phyloP scores from a whole-genome alignment of 345 rosid species.

The Citrus medica region DNA sequence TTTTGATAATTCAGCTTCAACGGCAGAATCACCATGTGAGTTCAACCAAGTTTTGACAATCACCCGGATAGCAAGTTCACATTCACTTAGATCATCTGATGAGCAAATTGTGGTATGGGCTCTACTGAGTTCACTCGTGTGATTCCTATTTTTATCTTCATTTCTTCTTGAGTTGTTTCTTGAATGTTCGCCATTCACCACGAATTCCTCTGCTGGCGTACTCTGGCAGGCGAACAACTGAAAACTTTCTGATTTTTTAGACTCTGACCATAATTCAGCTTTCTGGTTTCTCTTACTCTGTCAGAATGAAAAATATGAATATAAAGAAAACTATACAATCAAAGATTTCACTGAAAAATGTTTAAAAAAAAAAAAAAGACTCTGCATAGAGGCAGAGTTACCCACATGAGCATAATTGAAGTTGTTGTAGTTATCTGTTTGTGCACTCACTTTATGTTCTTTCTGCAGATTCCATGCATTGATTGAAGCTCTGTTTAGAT shows the following conservation, averaged over 20 bases:
- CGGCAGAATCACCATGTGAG: conserved; percentile 30
- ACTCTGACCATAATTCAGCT: conserved; percentile 23
- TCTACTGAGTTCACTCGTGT: conserved; percentile 32
- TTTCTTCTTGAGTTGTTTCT: conserved; percentile 16
- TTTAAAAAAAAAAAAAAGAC: not conserved
- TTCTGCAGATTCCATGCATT: conserved; percentile 15
- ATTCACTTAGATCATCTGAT: conserved; percentile 37
- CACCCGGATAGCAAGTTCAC: conserved; percentile 45
- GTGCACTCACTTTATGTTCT: conserved; percentile 9
- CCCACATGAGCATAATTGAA: conserved; percentile 38
- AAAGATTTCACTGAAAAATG: not conserved
- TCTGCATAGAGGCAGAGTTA: conserved; percentile 10
- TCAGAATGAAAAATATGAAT: not conserved
- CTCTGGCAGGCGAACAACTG: conserved; percentile 40
- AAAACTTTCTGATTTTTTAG: conserved; percentile 23
- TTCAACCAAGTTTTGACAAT: conserved; percentile 47
- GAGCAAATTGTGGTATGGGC: conserved; percentile 36
- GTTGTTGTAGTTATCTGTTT: conserved; percentile 27
- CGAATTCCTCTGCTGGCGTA: conserved; percentile 32
- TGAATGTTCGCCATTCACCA: conserved; percentile 19
- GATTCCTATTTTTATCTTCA: conserved; percentile 9
- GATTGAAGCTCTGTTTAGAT: conserved; percentile 22
- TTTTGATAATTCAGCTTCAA: conserved; percentile 35
- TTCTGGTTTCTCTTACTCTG: conserved; percentile 27
- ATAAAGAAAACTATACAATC: not conserved